phyloP scores from a whole-genome alignment of 2,329 filamentous ascomycete genomes.

The Karstenula rhodostoma region DNA sequence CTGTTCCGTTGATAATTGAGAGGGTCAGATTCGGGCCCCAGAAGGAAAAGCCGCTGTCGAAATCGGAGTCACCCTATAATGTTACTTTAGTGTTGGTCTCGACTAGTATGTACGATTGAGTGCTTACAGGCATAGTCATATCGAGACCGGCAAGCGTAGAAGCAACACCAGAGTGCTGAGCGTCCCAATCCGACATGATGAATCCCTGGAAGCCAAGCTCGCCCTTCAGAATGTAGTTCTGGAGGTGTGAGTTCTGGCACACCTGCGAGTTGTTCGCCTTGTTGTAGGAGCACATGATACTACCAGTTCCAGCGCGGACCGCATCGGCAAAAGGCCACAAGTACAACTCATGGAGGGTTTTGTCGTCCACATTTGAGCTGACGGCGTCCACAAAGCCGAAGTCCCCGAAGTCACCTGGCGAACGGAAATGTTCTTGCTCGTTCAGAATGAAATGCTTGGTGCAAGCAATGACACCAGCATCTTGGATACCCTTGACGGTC shows the following conservation, averaged over 20 bases:
- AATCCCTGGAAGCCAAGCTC: constrained; percentile 85
- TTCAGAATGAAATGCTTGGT: constrained; percentile 66
- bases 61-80: constrained; percentile 71
- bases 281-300: constrained; percentile 71
- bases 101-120: background rate
- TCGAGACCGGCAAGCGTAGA: constrained; percentile 78
- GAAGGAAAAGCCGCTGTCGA: constrained; percentile 75
- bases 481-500: constrained; percentile 81
- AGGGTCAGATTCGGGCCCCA: constrained; percentile 91
- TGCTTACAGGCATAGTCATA: constrained; percentile 72
- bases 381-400: constrained; percentile 69
- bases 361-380: constrained; percentile 70
- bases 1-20: constrained; percentile 85
- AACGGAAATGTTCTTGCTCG: constrained; percentile 74
- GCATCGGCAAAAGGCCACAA: constrained; percentile 66
- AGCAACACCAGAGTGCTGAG: constrained; percentile 73
- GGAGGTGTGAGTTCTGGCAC: constrained; percentile 79
- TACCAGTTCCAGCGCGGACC: constrained; percentile 58
- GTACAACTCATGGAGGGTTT: constrained; percentile 70
- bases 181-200: constrained; percentile 76
- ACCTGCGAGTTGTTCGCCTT: constrained; percentile 81
- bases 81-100: background rate
- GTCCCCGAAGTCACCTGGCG: constrained; percentile 64
- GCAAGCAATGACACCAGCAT: constrained; percentile 81
- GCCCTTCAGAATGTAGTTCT: constrained; percentile 79